Base-by-base conservation (phyloP, 2,329 filamentous ascomycete genomes). In the Macrophomina pseudophaseolina region DNA sequence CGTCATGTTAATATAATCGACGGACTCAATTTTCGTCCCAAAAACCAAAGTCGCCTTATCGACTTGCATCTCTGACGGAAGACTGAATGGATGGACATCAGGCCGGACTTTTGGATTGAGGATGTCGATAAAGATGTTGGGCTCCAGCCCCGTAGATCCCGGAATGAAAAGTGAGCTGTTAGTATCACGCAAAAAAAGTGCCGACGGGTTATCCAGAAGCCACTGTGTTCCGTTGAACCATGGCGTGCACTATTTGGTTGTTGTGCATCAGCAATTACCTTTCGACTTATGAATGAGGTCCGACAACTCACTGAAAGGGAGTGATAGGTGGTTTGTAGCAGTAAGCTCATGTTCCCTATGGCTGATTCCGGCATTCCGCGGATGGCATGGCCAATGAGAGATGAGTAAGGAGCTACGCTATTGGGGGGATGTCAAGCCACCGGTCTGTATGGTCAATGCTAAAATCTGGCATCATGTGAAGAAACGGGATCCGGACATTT, bases 1-100 rank as follows among this genome's bases (percentile, higher is more conserved):
- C 69, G 51, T n/a, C 69, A 65, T 40, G 1, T 8, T 53, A 9
- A 64, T 9, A 71, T 32, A 8, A 3, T 16, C 16, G 46, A 7
- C 2, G 5, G n/a, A 9, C 0, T 23, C 2, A 4, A 3, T 23
- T 16, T 9, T 35, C 3, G 35, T 5, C 23, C 38, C 35, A n/a
- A 54, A 58, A 2, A 48, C 38, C 5, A 51, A 33, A 9, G 32
- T 5, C 1, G 11, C 32, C 5, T 42, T 32, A 0, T 63, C 32
- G 0, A 52, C 18, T 5, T 28, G 7, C 12, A 5, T 9, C 2
- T 56, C 14, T 12, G 12, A 52, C 28, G 49, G 1, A 9, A 2
- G 18, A 12, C 8, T 16, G 52, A 11, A 4, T 12, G 52, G 16
- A 11, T 12, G 52, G 16, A 11, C 16, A 30, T 38, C 11, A 3